A percentile compares a stretch with the other conserved stretches of the same genome.
Conservation (phyloP, 2,329 filamentous ascomycete species). For the Arthroderma uncinatum region DNA sequence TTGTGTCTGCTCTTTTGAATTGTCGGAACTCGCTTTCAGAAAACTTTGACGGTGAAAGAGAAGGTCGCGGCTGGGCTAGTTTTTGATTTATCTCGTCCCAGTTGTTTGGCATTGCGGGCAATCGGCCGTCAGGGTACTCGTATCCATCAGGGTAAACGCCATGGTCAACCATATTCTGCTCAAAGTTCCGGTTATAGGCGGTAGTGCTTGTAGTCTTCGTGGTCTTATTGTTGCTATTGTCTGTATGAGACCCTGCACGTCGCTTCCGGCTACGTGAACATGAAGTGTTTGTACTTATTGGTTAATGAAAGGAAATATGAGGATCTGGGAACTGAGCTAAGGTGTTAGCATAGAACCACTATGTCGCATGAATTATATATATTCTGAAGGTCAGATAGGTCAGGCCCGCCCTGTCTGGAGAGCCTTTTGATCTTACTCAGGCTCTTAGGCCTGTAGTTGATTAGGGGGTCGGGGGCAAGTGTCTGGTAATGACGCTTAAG, state of each 20-base stretch:
- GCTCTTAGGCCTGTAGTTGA: neutral
- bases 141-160: slow-evolving; percentile 22
- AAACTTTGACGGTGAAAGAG: slow-evolving; percentile 30
- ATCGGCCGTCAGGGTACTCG: slow-evolving; percentile 18
- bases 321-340: neutral
- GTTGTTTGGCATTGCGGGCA: slow-evolving; percentile 23
- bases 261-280: neutral
- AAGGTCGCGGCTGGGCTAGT: slow-evolving; percentile 21
- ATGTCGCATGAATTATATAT: slow-evolving; percentile 7
- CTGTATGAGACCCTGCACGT: neutral
- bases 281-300: neutral
- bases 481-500: slow-evolving; percentile 7
- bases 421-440: slow-evolving; percentile 11
- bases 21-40: slow-evolving; percentile 20
- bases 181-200: slow-evolving; percentile 27
- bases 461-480: slow-evolving; percentile 6
- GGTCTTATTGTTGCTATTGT: slow-evolving; percentile 11
- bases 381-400: slow-evolving; percentile 13
- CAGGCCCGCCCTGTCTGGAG: slow-evolving; percentile 10
- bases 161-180: slow-evolving; percentile 30
- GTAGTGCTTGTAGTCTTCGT: slow-evolving; percentile 1
- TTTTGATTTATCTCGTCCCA: slow-evolving; percentile 22
- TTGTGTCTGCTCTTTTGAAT: slow-evolving; percentile 21
- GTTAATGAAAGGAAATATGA: neutral
- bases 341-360: neutral